Percentiles rank a stretch among this genome's conserved stretches.
phyloP scores from a whole-genome alignment of 2,329 filamentous ascomycete species.

The Basipetospora chlamydospora region DNA sequence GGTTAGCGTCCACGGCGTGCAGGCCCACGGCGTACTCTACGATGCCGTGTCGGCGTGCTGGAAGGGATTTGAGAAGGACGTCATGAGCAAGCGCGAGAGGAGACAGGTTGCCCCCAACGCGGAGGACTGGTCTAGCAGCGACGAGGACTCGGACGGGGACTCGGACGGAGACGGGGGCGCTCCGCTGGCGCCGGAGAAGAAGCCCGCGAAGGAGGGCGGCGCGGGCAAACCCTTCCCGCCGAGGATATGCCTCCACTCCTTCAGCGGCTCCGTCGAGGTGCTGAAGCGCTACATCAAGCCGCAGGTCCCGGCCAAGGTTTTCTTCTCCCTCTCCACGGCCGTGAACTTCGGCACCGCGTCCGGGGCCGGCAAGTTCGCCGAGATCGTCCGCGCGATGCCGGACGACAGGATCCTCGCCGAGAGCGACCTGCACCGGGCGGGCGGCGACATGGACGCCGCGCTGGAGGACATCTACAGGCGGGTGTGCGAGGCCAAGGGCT shows the following conservation, averaged over 20 bases:
- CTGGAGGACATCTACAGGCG: conserved; percentile 63
- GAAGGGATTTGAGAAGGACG: conserved; percentile 53
- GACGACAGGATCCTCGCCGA: conserved; percentile 71
- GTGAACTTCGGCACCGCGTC: conserved; percentile 53
- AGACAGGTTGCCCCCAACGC: conserved; percentile 31
- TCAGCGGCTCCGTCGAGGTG: conserved; percentile 62
- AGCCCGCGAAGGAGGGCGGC: conserved; percentile 8
- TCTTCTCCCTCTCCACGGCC: conserved; percentile 73
- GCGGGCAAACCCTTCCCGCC: conserved; percentile 58
- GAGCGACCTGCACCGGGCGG: conserved; percentile 78
- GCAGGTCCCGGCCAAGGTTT: conserved; percentile 60
- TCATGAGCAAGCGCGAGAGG: conserved; percentile 44
- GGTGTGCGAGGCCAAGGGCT: conserved; percentile 65
- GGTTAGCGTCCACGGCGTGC: conserved; percentile 60
- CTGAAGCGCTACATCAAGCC: conserved; percentile 65
- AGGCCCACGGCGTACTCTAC: conserved; percentile 58
- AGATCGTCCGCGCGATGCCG: conserved; percentile 58
- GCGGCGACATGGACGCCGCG: conserved; percentile 61
- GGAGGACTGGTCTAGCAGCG: conserved; percentile 28
- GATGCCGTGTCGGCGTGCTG: conserved; percentile 51
- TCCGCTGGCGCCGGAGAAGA: conserved; percentile 7
- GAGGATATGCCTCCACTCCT: conserved; percentile 86
- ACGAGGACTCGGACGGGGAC: conserved; percentile 21
- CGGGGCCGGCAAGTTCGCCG: conserved; percentile 32
- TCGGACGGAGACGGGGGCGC: conserved; percentile 10